Base-by-base conservation (phyloP, 306 rosid genomes). In the Biancaea sappan region DNA sequence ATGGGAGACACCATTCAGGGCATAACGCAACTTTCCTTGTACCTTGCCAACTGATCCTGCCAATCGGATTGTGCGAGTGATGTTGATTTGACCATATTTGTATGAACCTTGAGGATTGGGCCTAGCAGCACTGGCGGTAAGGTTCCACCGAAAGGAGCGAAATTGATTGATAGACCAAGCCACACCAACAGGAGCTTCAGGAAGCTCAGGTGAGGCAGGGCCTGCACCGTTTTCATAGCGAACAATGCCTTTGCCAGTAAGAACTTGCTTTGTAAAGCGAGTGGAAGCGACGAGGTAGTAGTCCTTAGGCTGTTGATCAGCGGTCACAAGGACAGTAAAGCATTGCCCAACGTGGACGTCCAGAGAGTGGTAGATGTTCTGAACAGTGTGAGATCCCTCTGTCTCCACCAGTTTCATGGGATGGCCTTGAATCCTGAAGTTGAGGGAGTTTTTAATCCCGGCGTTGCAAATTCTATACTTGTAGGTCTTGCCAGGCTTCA, bases 401-500 rank as follows among this genome's bases (percentile, higher is more conserved):
- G 3, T 34, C 67, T 61, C 67, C 5, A 61, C 67, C 0, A 61
- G 46, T 13, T 35, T 61, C 67, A 61, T 18, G 29, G 4, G 6
- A 61, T 61, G 67, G 4, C 47, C 67, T 61, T 61, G 67, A 9
- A 61, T 4, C 47, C 67, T 61, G 9, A 61, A 61, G 29, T 61
- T 61, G 28, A 61, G 67, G 8, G 67, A 18, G 67, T 61, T 2
- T 29, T 61, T 61, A 19, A 1, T 4, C 15, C 67, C 67, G 35
- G n/a, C 47, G 11, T 61, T 61, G 47, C 67, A 61, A 8, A 61
- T 35, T 35, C 67, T 88, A 73, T 57, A 86, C 82, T 72, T 61
- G 67, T 61, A 61, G 12, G 47, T 35, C 67, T 35, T 61, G 6
- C 47, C 29, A 61, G 67, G 28, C 76, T 85, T 85, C 90, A 88